Percentiles rank a stretch among this genome's conserved stretches.
phyloP scores from a whole-genome alignment of 805 yeast species.

The Saccharomyces paradoxus region DNA sequence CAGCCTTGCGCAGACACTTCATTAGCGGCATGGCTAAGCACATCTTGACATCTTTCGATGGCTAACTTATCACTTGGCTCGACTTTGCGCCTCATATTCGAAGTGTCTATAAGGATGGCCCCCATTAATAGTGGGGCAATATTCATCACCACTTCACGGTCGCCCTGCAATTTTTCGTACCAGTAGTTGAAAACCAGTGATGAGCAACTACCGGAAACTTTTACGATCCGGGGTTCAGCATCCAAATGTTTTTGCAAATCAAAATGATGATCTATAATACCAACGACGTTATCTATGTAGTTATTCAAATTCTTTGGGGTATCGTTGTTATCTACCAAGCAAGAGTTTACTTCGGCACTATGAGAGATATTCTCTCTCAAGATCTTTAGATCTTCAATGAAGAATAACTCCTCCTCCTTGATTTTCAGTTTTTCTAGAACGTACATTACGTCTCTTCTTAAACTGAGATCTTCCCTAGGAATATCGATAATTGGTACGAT shows the following conservation, averaged over 20 bases:
- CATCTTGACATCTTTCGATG: conserved; percentile 31
- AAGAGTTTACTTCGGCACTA: conserved; percentile 23
- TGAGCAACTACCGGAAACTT: conserved; percentile 69
- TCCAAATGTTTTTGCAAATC: conserved; percentile 48
- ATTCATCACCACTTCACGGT: conserved; percentile 23
- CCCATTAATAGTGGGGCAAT: conserved; percentile 46
- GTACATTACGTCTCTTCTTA: conserved; percentile 63
- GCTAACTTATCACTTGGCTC: conserved; percentile 50
- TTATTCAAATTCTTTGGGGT: conserved; percentile 42
- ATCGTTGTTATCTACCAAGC: conserved; percentile 78
- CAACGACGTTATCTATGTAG: conserved; percentile 35
- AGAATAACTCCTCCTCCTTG: conserved; percentile 43
- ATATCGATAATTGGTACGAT: conserved; percentile 73
- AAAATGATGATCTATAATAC: conserved; percentile 82
- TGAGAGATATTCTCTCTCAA: conserved; percentile 4
- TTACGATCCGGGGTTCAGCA: conserved; percentile 56
- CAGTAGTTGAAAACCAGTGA: conserved; percentile 64
- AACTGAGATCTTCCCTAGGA: conserved; percentile 50
- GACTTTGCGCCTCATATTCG: conserved; percentile 55
- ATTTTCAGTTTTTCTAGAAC: conserved; percentile 45
- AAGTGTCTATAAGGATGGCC: conserved; percentile 72
- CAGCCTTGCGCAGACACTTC: not conserved
- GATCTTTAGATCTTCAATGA: conserved; percentile 54
- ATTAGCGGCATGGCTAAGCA: conserved; percentile 7
- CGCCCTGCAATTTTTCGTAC: conserved; percentile 23